Percentiles rank a stretch among this genome's conserved stretches.
These are phyloP conservation scores for Clohesyomyces aquaticus DNA, from an alignment of 495 filamentous ascomycete genomes.

Conservation along the genomic window DNA sequence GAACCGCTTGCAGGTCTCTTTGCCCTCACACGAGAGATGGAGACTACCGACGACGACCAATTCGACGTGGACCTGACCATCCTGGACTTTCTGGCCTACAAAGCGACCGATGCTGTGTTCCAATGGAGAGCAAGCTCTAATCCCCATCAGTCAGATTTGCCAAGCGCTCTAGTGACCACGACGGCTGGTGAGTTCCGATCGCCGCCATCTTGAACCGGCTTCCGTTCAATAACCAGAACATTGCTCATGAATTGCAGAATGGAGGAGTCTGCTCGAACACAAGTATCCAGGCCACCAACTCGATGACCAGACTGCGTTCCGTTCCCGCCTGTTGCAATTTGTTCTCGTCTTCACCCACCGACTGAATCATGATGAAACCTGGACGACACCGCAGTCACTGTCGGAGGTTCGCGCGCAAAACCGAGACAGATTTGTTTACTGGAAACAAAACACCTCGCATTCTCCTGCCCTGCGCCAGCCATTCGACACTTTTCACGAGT, in stretches of 20 bases:
- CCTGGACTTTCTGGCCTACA: conserved; percentile 36
- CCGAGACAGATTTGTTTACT: conserved; percentile 11
- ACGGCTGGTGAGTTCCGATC: conserved; percentile 22
- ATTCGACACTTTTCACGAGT: conserved; percentile 31
- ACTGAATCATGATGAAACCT: conserved; percentile 30
- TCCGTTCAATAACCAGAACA: neutral
- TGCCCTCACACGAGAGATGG: conserved; percentile 26
- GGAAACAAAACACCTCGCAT: conserved; percentile 23
- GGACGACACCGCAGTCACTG: conserved; percentile 32
- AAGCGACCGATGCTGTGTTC: conserved; percentile 32
- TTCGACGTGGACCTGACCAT: conserved; percentile 38
- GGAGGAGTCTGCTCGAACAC: conserved; percentile 27
- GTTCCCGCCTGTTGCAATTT: conserved; percentile 34
- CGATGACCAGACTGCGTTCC: conserved; percentile 24
- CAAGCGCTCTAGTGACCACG: conserved; percentile 27
- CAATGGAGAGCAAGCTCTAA: conserved; percentile 26
- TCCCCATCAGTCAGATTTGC: conserved; percentile 28
- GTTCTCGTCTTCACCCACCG: conserved; percentile 33
- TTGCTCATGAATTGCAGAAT: conserved; percentile 20
- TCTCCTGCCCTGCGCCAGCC: conserved; percentile 23
- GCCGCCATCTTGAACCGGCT: too few species aligned
- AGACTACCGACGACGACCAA: conserved; percentile 29
- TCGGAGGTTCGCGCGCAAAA: conserved; percentile 30
- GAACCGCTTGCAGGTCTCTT: conserved; percentile 33
- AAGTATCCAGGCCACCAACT: conserved; percentile 28